Conservation (phyloP, 1,284 basidiomycete species). For the Entoloma clypeatum region DNA sequence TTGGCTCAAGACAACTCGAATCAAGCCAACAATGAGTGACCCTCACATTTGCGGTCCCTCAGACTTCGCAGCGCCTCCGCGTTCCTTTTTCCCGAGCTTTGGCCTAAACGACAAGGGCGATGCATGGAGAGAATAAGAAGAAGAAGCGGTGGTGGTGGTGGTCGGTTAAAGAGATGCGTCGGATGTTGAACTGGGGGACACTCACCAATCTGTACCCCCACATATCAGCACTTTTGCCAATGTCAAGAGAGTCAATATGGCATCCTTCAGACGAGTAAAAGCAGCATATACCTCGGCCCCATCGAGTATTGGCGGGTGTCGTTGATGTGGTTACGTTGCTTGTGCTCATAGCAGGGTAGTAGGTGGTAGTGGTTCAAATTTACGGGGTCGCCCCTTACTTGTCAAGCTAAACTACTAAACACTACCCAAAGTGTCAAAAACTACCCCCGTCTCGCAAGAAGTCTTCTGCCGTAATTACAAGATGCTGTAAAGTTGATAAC, state of each 20-base stretch:
- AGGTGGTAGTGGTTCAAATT: too few species aligned
- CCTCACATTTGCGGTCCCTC: slow-evolving; percentile 37
- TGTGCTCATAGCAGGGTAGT: too few species aligned
- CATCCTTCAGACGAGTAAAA: neutral
- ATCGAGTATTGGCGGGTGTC: slow-evolving; percentile 6
- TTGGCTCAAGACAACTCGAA: neutral
- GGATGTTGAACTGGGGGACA: slow-evolving; percentile 19
- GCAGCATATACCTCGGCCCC: slow-evolving; percentile 9
- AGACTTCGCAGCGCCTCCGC: slow-evolving; percentile 43
- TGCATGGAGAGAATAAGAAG: slow-evolving; percentile 16
- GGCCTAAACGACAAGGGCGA: slow-evolving; percentile 40
- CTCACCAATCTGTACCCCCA: slow-evolving; percentile 83
- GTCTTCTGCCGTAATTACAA: too few species aligned
- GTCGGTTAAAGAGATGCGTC: slow-evolving; percentile 24
- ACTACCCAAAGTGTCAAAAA: too few species aligned
- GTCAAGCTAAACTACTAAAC: too few species aligned
- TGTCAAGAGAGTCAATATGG: slow-evolving; percentile 3
- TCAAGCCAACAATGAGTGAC: slow-evolving; percentile 25
- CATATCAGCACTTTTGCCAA: slow-evolving; percentile 70
- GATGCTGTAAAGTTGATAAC: too few species aligned
- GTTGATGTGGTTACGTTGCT: too few species aligned
- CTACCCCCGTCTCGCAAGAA: too few species aligned
- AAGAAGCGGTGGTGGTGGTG: slow-evolving; percentile 8
- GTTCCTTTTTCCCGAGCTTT: slow-evolving; percentile 63
- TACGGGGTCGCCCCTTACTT: too few species aligned